These are phyloP conservation scores for Hygrophorus pudorinus DNA, from an alignment of 768 basidiomycete genomes.

Conservation along the genomic window DNA sequence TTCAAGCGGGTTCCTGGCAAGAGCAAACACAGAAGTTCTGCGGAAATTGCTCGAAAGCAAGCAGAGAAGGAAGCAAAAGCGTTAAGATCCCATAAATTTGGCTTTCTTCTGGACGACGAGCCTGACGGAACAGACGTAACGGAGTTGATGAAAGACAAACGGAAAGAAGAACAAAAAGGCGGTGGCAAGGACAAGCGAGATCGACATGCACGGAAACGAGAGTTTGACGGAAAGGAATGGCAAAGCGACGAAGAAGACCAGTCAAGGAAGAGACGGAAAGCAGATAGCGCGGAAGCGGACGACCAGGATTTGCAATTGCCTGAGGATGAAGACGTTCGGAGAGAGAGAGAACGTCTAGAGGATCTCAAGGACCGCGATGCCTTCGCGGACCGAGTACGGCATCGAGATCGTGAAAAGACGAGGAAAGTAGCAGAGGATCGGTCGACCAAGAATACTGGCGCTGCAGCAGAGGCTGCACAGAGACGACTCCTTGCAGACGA, in stretches of 20 bases:
- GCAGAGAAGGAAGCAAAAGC: conserved; percentile 69
- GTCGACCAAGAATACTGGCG: conserved; percentile 65
- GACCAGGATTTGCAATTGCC: conserved; percentile 32
- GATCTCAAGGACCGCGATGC: conserved; percentile 87
- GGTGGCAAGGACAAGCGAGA: conserved; percentile 45
- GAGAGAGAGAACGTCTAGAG: conserved; percentile 63
- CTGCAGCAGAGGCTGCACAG: conserved; percentile 74
- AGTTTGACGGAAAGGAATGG: conserved; percentile 77
- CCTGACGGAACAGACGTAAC: conserved; percentile 30
- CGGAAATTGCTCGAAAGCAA: conserved; percentile 43
- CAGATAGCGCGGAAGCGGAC: conserved; percentile 19
- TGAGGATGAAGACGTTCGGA: conserved; percentile 66
- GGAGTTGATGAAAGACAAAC: conserved; percentile 29
- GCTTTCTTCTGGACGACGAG: conserved; percentile 78
- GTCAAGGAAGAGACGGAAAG: conserved; percentile 52
- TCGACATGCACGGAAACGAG: conserved; percentile 67
- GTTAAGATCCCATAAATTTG: conserved; percentile 63
- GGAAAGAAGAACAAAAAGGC: conserved; percentile 30
- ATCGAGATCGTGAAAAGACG: conserved; percentile 74
- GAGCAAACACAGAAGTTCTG: conserved; percentile 53
- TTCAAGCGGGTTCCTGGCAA: conserved; percentile 72
- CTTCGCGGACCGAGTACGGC: conserved; percentile 80
- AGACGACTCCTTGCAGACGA: conserved; percentile 80
- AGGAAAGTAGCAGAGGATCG: conserved; percentile 91
- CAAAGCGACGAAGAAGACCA: conserved; percentile 85